Conservation (phyloP, 2,329 filamentous ascomycete species). For the Sclerotinia glacialis region DNA sequence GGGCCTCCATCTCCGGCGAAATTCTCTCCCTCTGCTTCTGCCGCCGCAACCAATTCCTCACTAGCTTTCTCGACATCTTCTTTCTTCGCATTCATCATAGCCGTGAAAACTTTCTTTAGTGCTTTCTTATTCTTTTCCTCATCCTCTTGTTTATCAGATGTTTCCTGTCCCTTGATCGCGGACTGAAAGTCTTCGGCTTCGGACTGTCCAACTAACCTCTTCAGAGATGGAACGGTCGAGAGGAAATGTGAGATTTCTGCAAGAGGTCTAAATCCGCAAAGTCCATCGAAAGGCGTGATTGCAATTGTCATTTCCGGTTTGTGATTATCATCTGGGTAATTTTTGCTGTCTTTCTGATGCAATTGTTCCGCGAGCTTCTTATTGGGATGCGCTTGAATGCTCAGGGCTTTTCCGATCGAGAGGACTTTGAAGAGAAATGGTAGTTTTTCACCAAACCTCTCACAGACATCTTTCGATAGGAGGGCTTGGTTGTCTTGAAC, state of each 20-base stretch:
- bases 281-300: conserved; percentile 90
- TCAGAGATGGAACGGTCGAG: conserved; percentile 58
- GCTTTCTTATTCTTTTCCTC: conserved; percentile 70
- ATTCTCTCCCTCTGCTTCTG: conserved; percentile 62
- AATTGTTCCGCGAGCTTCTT: conserved; percentile 90
- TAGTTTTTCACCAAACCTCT: conserved; percentile 76
- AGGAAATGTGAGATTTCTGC: conserved; percentile 81
- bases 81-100: conserved; percentile 74
- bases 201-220: conserved; percentile 63
- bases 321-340: conserved; percentile 99
- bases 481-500: conserved; percentile 83
- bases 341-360: conserved; percentile 80
- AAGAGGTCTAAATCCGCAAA: conserved; percentile 91
- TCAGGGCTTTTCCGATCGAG: conserved; percentile 91
- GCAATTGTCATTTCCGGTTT: conserved; percentile 99
- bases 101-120: conserved; percentile 70
- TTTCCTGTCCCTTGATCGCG: conserved; percentile 54
- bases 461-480: conserved; percentile 68
- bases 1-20: conserved; percentile 73
- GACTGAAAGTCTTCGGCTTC: conserved; percentile 55
- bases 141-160: conserved; percentile 40
- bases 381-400: conserved; percentile 95
- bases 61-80: conserved; percentile 63
- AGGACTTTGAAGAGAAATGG: conserved; percentile 98
- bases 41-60: conserved; percentile 67